Base-by-base conservation (phyloP, 345 rosid genomes). In the Hypericum androsaemum region DNA sequence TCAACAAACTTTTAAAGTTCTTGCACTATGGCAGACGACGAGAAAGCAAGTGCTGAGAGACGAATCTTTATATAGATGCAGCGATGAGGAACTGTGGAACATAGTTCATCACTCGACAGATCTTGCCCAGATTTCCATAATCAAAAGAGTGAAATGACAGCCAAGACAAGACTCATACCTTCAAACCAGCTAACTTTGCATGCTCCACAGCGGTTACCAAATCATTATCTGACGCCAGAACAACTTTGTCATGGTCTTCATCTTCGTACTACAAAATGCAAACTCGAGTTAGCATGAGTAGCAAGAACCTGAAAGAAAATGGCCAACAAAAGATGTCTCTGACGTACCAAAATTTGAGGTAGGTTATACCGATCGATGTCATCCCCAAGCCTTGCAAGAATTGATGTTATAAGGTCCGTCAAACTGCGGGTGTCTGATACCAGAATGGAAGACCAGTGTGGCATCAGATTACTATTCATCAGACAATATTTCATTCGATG, bases 211-310 rank as follows among this genome's bases (percentile, higher is more conserved):
- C 99, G 16, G 85, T 82, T 40, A 58, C 54, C 60, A 94, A 95
- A 62, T 94, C 99, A 55, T 70, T 64, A 47, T 94, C 97, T 41
- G 95, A 81, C 57, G 84, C 85, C 65, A 94, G 69, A 58, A 88
- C 79, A 59, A 86, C 95, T 79, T 86, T 86, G 71, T 94, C 99
- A 13, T 59, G 84, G 68, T 94, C 99, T 60, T 86, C 99, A 44
- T 94, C 99, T 74, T 94, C 99, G 62, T 94, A 94, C 99, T 94
- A 59, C 46, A 64, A 12, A 62, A 32, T 37, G 43, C 7, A 9
- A 47, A 43, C 56, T 64, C 51, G 37, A 48, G 55, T 50, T 50
- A 72, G 67, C 38, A 62, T 7, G 47, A 32, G 35, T 6, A 28
- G 0, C 28, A 50, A 12, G 40, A 22, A 67, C 38, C 22, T 16